Conservation (phyloP, 2,329 filamentous ascomycete species). For the Verticillium zaregamsianum region DNA sequence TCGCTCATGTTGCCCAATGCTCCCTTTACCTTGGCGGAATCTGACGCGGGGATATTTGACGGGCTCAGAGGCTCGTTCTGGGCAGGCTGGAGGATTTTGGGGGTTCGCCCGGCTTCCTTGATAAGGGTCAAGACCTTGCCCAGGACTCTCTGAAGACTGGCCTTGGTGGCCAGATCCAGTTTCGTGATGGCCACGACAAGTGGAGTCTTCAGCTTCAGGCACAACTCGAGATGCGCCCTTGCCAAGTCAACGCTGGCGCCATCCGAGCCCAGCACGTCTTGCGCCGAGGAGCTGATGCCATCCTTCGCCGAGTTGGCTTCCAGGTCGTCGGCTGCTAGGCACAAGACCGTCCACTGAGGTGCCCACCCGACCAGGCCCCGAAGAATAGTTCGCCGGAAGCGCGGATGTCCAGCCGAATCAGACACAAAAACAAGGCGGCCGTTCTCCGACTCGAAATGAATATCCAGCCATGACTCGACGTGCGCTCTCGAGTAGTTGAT, state of each 20-base stretch:
- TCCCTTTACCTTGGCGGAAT: conserved; percentile 54
- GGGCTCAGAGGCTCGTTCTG: conserved; percentile 46
- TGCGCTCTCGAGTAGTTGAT: conserved; percentile 85
- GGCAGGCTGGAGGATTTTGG: conserved; percentile 65
- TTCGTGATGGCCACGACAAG: conserved; percentile 86
- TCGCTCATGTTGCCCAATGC: conserved; percentile 47
- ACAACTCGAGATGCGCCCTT: conserved; percentile 78
- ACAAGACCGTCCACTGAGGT: conserved; percentile 88
- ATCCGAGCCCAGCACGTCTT: conserved; percentile 46
- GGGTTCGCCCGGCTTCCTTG: conserved; percentile 70
- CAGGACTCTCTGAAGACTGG: conserved; percentile 65
- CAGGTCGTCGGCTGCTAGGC: conserved; percentile 75
- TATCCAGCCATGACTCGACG: conserved; percentile 90
- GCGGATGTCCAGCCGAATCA: conserved; percentile 86
- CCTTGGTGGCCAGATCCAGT: conserved; percentile 76
- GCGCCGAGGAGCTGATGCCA: conserved; percentile 42
- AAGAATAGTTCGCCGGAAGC: conserved; percentile 84
- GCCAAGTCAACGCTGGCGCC: conserved; percentile 65
- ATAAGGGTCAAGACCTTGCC: conserved; percentile 70
- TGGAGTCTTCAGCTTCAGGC: conserved; percentile 73
- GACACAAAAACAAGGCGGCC: conserved; percentile 82
- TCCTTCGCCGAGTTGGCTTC: conserved; percentile 31
- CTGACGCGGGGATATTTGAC: conserved; percentile 49
- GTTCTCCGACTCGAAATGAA: conserved; percentile 71
- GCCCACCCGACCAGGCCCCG: conserved; percentile 92